Base-by-base conservation (phyloP, 176 grass and related monocot species). In the Aegilops sharonensis region DNA sequence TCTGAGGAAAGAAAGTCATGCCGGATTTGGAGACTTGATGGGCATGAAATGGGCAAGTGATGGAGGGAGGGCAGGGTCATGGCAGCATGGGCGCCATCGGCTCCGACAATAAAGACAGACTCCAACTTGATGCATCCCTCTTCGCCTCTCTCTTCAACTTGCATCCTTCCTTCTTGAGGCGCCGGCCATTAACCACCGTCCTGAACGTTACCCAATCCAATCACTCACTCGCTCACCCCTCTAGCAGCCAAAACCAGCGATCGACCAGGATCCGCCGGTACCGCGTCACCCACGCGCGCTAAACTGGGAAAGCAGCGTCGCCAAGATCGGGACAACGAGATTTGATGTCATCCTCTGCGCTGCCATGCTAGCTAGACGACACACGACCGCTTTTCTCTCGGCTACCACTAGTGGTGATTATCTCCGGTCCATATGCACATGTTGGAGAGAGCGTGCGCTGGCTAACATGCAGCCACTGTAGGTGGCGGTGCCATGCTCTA, bases 21-120 rank as follows among this genome's bases (percentile, higher is more conserved):
- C 10, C 8, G 81, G 68, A 84, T 85, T 31, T 35, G 34, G 34
- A 29, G 75, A 27, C 81, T 9, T 87, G 81, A 84, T 91, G 85
- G 81, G 77, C 89, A 50, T 71, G 81, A 76, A 47, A 85, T 85
- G 81, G 85, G 81, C 89, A 24, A 64, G 50, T 25, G 11, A 85
- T 77, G 85, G 85, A 60, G 64, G 20, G 36, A 70, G 20, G 78
- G 27, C 61, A 32, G 42, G 1, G 45, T 34, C 75, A 79, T 6
- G 20, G 36, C 60, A 5, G 85, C 61, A 91, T 91, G 85, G 89
- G 85, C 70, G 47, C 81, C 29, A 62, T 25, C 75, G 62, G 78
- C 78, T 25, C 23, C 3, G 66, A 86, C 82, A 80, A 86, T 86
- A 78, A 86, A 69, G 64, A 47, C 37, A n/a, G 9, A 9, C 37